A percentile compares a stretch with the other conserved stretches of the same genome.
Evolutionary conservation across 176 grass and related monocot species (phyloP).

Genomic region (barley (Hordeum vulgare)): MorexV3_pseudomolecules_assembly NC_058518.1:420545161-420545660

Average conservation of each 20-base stretch:
- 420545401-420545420: conserved; percentile 50
- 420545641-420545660: not conserved
- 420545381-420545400: conserved; percentile 67
- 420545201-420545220: conserved; percentile 55
- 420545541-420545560: not conserved
- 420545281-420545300: not conserved
- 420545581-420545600: not conserved
- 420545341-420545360: not conserved
- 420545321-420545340: not conserved
- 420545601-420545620: not conserved
- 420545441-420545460: conserved; percentile 96
- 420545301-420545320: not conserved
- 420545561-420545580: not conserved
- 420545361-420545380: conserved; percentile 37
- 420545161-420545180: conserved; percentile 90
- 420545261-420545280: not conserved
- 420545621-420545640: not conserved
- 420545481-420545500: conserved; percentile 9
- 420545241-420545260: conserved; percentile 10
- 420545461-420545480: conserved; percentile 34
- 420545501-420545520: not conserved
- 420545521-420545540: not conserved
- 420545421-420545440: conserved; percentile 82
- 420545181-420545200: conserved; percentile 86
- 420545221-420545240: conserved; percentile 62